Percentiles rank a stretch among this genome's conserved stretches.
phyloP scores from a whole-genome alignment of 192 early-diverging fungal genomes.

The Chytriomyces sp. region DNA sequence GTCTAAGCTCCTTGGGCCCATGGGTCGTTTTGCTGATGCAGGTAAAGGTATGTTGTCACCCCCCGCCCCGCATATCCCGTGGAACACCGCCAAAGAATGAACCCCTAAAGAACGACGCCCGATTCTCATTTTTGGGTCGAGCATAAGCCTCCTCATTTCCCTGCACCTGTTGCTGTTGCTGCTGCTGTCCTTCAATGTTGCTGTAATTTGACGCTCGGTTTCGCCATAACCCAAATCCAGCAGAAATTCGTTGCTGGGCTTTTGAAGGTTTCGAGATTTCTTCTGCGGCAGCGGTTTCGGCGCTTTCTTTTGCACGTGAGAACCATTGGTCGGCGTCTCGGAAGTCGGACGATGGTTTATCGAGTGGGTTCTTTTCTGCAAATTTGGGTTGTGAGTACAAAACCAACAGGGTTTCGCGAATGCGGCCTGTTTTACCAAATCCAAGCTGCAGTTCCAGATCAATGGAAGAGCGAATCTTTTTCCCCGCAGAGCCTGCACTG shows the following conservation, averaged over 20 bases:
- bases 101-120: conserved; percentile 19
- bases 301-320: conserved; percentile 26
- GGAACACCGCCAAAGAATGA: conserved; percentile 32
- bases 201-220: not conserved
- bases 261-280: not conserved
- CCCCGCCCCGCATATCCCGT: not conserved
- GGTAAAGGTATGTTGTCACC: not conserved
- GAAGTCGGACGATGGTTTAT: conserved; percentile 30
- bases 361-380: conserved; percentile 22
- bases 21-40: not conserved
- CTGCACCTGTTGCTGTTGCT: not conserved
- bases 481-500: not conserved
- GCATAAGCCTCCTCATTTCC: conserved; percentile 6
- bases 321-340: conserved; percentile 32
- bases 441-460: conserved; percentile 31
- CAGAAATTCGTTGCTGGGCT: not conserved
- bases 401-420: too few species aligned
- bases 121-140: not conserved
- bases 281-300: not conserved
- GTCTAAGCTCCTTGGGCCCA: not conserved
- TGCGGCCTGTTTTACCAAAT: not conserved
- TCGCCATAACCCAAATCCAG: not conserved
- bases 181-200: not conserved
- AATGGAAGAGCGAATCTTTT: conserved; percentile 29
- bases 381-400: not conserved